A percentile compares a stretch with the other conserved stretches of the same genome.
Conservation (phyloP, 2,329 filamentous ascomycete species). For the Endothia cerciana region DNA sequence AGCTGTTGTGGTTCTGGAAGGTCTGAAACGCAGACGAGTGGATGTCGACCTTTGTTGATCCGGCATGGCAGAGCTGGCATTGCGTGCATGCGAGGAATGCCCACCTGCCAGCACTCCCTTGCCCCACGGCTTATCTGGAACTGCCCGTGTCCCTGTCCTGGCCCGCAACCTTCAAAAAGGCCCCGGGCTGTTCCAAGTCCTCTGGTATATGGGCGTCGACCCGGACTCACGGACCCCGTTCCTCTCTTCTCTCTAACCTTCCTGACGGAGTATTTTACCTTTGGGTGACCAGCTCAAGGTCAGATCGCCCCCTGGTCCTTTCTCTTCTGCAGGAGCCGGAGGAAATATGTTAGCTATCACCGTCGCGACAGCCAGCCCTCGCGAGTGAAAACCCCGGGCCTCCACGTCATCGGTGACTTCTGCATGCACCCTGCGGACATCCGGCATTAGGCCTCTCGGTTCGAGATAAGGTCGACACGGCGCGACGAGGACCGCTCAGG, state of each 20-base stretch:
- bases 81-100: no score
- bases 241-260: background rate
- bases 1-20: no score
- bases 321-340: background rate
- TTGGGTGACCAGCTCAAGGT: no score
- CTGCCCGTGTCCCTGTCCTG: background rate
- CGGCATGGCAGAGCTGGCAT: background rate
- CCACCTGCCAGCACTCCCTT: no score
- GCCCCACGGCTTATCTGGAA: background rate
- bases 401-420: background rate
- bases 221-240: no score
- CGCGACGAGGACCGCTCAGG: background rate
- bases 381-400: background rate
- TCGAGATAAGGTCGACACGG: background rate
- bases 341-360: background rate
- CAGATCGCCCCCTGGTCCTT: background rate
- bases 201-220: no score
- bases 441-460: background rate
- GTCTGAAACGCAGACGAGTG: no score
- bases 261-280: no score
- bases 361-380: constrained; percentile 5
- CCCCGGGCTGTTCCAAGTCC: no score
- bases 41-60: no score
- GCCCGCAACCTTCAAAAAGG: no score
- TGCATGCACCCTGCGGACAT: background rate